Evolutionary conservation across 768 basidiomycete genomes (phyloP).

Genomic region (Leucocoprinus leucothites): DNA sequence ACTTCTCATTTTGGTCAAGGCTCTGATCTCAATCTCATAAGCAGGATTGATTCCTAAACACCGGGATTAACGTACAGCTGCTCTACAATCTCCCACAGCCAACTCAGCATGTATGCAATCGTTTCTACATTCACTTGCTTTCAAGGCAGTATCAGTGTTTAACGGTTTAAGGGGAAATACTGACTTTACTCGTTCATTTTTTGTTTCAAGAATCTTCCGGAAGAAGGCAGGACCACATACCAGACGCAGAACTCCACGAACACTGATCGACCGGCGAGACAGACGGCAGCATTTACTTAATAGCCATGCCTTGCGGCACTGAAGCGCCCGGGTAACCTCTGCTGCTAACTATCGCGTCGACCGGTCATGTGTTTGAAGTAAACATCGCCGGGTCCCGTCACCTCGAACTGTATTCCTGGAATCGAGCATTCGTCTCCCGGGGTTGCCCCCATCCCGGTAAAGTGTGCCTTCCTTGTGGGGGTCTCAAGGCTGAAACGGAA

Average conservation of each 20-base stretch:
- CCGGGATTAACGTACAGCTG: neutral
- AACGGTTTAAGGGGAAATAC: neutral
- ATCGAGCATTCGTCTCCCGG: too few relatives aligned
- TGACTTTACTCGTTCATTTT: neutral
- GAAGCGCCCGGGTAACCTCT: neutral
- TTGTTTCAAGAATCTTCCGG: slow-evolving; percentile 3
- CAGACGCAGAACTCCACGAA: too few relatives aligned
- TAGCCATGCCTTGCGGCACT: neutral
- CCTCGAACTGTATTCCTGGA: neutral
- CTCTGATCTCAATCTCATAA: neutral
- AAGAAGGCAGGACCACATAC: neutral
- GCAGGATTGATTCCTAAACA: neutral
- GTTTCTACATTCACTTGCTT: neutral
- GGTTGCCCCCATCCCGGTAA: too few relatives aligned
- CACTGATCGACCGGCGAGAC: neutral
- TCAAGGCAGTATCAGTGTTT: neutral
- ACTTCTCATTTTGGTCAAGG: neutral
- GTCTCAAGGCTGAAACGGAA: too few relatives aligned
- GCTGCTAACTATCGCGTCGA: neutral
- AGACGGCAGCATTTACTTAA: neutral
- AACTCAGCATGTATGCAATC: neutral
- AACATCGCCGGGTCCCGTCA: neutral
- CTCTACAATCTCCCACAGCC: neutral
- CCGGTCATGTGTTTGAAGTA: neutral
- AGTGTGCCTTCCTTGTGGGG: too few relatives aligned